These are phyloP conservation scores for Colletotrichum sidae DNA, from an alignment of 2,329 filamentous ascomycete species.

Conservation along the genomic window DNA sequence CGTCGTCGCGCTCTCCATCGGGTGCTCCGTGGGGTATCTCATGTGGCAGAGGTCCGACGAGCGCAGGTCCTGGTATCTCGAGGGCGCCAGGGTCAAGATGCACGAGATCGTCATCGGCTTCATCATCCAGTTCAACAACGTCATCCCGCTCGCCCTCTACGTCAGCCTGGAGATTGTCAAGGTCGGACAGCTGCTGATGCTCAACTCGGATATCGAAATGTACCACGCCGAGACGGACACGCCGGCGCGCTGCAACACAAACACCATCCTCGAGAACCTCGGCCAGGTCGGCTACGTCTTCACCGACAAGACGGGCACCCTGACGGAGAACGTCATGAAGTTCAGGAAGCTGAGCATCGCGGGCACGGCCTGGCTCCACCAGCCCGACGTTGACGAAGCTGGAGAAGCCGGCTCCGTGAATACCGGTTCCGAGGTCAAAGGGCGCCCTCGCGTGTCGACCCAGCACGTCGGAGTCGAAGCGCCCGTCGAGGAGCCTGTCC, in stretches of 20 bases:
- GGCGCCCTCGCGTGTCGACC: constrained; percentile 8
- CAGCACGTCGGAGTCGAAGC: constrained; percentile 20
- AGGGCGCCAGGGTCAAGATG: constrained; percentile 76
- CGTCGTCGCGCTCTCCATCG: constrained; percentile 81
- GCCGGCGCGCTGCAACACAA: constrained; percentile 89
- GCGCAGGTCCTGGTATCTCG: constrained; percentile 79
- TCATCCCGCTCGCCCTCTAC: constrained; percentile 91
- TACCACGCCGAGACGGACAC: constrained; percentile 88
- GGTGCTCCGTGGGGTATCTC: constrained; percentile 85
- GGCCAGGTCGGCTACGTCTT: constrained; percentile 93
- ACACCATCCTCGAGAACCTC: constrained; percentile 93
- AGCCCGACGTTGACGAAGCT: constrained; percentile 71
- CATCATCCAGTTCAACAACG: constrained; percentile 96
- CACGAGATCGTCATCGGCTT: constrained; percentile 89
- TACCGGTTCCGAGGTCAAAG: constrained; percentile 15
- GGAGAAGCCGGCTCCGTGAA: constrained; percentile 35
- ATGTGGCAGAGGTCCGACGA: constrained; percentile 80
- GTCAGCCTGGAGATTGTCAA: constrained; percentile 92
- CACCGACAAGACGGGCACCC: constrained; percentile 92
- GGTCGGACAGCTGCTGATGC: constrained; percentile 79
- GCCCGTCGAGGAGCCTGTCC: constrained; percentile 8
- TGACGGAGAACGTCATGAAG: constrained; percentile 96
- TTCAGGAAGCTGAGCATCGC: constrained; percentile 93
- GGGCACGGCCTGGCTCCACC: constrained; percentile 89
- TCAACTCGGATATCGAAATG: constrained; percentile 88